Evolutionary conservation across 2,329 filamentous ascomycete genomes (phyloP).

Genomic region (Paraphoma chrysanthemicola): DNA sequence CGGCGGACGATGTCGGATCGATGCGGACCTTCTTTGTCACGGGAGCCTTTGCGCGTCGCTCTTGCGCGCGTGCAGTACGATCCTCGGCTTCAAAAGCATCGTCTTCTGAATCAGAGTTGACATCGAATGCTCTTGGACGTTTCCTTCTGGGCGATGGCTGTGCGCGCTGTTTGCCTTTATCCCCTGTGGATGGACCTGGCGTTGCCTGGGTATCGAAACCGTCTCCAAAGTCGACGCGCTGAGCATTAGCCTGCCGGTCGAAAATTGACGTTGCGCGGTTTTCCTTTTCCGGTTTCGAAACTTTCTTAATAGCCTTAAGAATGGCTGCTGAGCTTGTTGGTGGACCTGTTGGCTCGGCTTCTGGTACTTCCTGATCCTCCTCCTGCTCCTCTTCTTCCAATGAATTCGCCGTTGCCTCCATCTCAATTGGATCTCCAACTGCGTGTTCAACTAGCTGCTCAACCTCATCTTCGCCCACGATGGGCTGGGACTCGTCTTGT

Average conservation of each 20-base stretch:
- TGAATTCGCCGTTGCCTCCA: constrained; percentile 9
- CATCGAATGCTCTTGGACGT: constrained; percentile 32
- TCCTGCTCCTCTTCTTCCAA: constrained; percentile 12
- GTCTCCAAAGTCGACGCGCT: constrained; percentile 48
- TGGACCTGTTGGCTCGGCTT: constrained; percentile 15
- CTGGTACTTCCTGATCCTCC: constrained; percentile 10
- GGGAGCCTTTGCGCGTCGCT: constrained; percentile 46
- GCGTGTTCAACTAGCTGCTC: constrained; percentile 2
- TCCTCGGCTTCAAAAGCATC: constrained; percentile 54
- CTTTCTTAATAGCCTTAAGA: constrained; percentile 25
- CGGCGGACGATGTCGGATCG: constrained; percentile 25
- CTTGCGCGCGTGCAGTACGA: constrained; percentile 41
- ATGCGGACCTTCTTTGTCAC: constrained; percentile 36
- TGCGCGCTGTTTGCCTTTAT: constrained; percentile 37
- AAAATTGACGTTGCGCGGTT: constrained; percentile 46
- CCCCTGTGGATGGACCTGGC: constrained; percentile 28
- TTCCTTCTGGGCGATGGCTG: constrained; percentile 31
- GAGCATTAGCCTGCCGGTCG: constrained; percentile 49
- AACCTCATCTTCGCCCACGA: constrained; percentile 7
- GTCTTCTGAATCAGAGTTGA: constrained; percentile 42
- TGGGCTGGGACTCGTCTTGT: constrained; percentile 9
- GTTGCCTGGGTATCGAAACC: constrained; percentile 40
- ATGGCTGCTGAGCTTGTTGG: constrained; percentile 30
- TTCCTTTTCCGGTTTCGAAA: constrained; percentile 37
- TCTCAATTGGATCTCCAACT: too few species aligned